Conservation (phyloP, 2,329 filamentous ascomycete species). For the Hyphodiscus sp. region DNA sequence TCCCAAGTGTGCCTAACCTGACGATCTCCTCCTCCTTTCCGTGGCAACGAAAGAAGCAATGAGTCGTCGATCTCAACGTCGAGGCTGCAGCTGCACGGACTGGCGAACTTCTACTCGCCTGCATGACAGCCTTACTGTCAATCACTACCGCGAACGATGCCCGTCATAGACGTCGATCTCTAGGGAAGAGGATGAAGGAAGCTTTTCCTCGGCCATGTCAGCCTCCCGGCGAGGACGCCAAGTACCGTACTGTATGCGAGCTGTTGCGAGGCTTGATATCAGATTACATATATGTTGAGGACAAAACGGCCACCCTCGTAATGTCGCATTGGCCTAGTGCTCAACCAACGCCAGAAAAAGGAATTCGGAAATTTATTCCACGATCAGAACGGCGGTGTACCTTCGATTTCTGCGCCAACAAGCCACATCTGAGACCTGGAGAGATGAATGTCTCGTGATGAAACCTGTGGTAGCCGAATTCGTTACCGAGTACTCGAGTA, state of each 20-base stretch:
- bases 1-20: not conserved
- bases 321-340: too few relatives aligned
- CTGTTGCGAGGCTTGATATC: too few relatives aligned
- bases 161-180: too few relatives aligned
- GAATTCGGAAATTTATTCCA: too few relatives aligned
- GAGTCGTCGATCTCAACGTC: not conserved
- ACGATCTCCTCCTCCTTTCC: not conserved
- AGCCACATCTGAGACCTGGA: not conserved
- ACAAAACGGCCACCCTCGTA: too few relatives aligned
- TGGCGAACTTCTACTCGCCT: not conserved
- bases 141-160: not conserved
- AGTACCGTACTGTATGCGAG: too few relatives aligned
- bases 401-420: not conserved
- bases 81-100: not conserved
- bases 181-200: too few relatives aligned
- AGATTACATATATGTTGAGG: too few relatives aligned
- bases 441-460: not conserved
- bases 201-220: too few relatives aligned
- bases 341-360: too few relatives aligned
- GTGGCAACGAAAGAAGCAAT: not conserved
- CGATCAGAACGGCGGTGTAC: not conserved
- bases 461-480: not conserved
- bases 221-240: too few relatives aligned
- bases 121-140: not conserved
- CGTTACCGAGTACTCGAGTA: too few relatives aligned